Percentiles rank a stretch among this genome's conserved stretches.
These are phyloP conservation scores for Agapanthus africanus DNA, from an alignment of 106 monocot species.

Conservation along the genomic window DNA sequence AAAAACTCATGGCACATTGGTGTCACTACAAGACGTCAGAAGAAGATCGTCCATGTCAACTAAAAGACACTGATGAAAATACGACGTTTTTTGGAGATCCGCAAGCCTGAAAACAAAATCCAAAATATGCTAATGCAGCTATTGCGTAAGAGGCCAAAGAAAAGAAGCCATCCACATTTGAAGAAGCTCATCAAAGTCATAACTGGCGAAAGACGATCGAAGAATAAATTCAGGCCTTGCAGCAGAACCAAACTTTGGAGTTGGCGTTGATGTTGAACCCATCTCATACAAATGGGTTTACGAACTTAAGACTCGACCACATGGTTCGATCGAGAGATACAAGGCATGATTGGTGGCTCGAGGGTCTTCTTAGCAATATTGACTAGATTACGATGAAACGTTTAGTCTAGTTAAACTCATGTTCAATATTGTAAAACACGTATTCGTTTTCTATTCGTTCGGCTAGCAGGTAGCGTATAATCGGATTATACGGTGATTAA, in stretches of 20 bases:
- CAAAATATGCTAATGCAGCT: neutral
- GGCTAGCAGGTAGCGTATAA: too few species aligned
- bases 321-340: neutral
- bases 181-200: too few species aligned
- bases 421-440: too few species aligned
- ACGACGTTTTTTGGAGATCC: too few species aligned
- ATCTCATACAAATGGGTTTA: neutral
- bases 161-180: neutral
- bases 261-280: neutral
- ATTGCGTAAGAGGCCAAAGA: too few species aligned
- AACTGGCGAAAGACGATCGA: constrained; percentile 14
- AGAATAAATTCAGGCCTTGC: neutral
- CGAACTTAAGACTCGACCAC: neutral
- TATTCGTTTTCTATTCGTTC: too few species aligned
- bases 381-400: neutral
- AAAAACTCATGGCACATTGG: neutral
- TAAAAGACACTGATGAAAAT: too few species aligned
- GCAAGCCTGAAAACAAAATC: neutral
- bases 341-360: neutral
- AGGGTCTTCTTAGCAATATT: neutral
- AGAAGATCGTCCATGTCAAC: neutral
- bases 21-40: too few species aligned
- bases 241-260: neutral
- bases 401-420: constrained; percentile 2
- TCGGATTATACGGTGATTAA: too few species aligned